Base-by-base conservation (phyloP, 2,329 filamentous ascomycete species). In the Clarireedia paspali region DNA sequence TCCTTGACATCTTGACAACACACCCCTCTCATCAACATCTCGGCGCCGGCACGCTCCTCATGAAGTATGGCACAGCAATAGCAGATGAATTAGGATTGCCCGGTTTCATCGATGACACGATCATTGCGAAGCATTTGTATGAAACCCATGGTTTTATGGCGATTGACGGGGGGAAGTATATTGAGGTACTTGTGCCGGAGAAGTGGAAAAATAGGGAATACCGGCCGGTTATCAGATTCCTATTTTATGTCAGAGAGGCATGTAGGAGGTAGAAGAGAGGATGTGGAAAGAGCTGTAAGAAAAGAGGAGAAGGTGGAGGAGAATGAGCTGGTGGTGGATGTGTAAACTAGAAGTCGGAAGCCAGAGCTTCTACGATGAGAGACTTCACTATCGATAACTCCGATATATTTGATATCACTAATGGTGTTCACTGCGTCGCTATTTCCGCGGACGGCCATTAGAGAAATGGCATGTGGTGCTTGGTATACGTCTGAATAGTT, bases 61-160 rank as follows among this genome's bases (percentile, higher is more conserved):
- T 73, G 30, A 60, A 67, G 23, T 74, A 71, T 68, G 71, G 73
- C 6, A 68, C 67, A 1, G 56, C 66, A 6, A 63, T 71, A n/a
- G 71, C 61, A 27, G 60, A 63, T 38, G 36, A 36, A 1, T 40
- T 57, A 17, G 54, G 53, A 1, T 10, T 57, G n/a, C 52, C 54
- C 15, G 50, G 48, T 9, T 58, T 53, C 50, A 55, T 62, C 7
- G 59, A 54, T n/a, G 52, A 56, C 3, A 60, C 59, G 2, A 17
- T 23, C 0, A 44, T 53, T 49, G 61, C 39, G 10, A 64, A 53
- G 47, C 45, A 39, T 3, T 45, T 63, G 30, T 63, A 63, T 54
- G 62, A 62, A 50, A 55, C 44, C n/a, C 53, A 57, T 53, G 62
- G 60, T 5, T 62, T 63, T 42, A 54, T 47, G 1, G 50, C 57